A percentile compares a stretch with the other conserved stretches of the same genome.
These are phyloP conservation scores for Starmerella gropengiesseri DNA, from an alignment of 805 yeast genomes.

Conservation along the genomic window DNA sequence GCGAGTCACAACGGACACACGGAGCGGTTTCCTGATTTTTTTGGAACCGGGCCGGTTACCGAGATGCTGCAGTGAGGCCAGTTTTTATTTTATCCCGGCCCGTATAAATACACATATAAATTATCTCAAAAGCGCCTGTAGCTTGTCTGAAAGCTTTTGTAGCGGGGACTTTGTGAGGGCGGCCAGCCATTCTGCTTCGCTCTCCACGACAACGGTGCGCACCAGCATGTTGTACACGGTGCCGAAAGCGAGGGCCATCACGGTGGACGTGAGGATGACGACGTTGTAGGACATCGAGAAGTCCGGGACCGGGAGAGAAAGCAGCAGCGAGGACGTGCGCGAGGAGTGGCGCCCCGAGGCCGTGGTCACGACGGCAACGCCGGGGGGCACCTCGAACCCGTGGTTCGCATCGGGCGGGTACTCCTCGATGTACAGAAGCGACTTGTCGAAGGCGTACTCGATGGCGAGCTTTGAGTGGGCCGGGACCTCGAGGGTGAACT, in stretches of 20 bases:
- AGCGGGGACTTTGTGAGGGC: neutral
- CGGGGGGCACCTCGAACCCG: conserved; percentile 91
- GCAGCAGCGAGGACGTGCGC: conserved; percentile 76
- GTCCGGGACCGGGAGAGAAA: conserved; percentile 91
- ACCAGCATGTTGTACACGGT: conserved; percentile 60
- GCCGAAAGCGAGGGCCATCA: conserved; percentile 87
- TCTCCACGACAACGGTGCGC: conserved; percentile 30
- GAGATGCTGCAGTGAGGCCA: neutral
- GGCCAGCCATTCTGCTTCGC: neutral
- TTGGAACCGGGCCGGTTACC: neutral
- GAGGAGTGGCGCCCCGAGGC: conserved; percentile 35
- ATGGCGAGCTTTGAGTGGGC: conserved; percentile 10
- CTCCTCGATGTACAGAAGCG: conserved; percentile 71
- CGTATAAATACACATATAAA: neutral
- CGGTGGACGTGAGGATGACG: conserved; percentile 83
- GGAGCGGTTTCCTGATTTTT: conserved; percentile 2
- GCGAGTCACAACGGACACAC: conserved; percentile 9
- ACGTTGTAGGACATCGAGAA: conserved; percentile 98
- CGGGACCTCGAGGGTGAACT: conserved; percentile 55
- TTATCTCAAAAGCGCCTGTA: neutral
- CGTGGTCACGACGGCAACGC: conserved; percentile 29
- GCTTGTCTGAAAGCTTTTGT: neutral
- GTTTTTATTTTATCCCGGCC: too few species aligned
- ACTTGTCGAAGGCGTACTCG: conserved; percentile 75
- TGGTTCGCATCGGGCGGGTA: conserved; percentile 99